phyloP scores from a whole-genome alignment of 306 rosid genomes.

The Corylus avellana region DNA sequence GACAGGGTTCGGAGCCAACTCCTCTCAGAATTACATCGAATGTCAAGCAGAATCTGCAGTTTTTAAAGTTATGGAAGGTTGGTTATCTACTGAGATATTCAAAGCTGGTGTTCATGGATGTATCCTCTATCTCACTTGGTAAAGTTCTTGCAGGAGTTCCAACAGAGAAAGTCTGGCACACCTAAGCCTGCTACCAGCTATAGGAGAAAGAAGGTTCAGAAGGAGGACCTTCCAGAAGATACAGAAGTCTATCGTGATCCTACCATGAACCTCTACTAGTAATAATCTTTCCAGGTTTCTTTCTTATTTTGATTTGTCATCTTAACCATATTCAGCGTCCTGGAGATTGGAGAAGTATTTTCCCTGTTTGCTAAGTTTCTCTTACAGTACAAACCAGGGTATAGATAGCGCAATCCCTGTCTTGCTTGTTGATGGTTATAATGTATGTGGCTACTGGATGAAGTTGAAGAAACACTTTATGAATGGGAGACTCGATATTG shows the following conservation, averaged over 20 bases:
- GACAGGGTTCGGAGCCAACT: conserved; percentile 51
- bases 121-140: conserved; percentile 19
- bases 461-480: conserved; percentile 84
- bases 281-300: conserved; percentile 39
- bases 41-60: conserved; percentile 83
- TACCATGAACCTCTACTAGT: conserved; percentile 73
- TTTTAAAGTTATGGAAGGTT: conserved; percentile 79
- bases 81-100: neutral
- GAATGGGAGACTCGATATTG: conserved; percentile 69
- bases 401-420: conserved; percentile 71
- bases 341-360: neutral
- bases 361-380: conserved; percentile 17
- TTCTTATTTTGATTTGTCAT: neutral
- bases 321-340: conserved; percentile 3
- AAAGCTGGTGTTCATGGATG: neutral
- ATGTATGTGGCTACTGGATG: conserved; percentile 91
- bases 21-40: conserved; percentile 88
- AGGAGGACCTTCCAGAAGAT: conserved; percentile 50
- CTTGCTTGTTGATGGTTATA: conserved; percentile 91
- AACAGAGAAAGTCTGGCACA: conserved; percentile 53
- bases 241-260: conserved; percentile 72
- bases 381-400: conserved; percentile 74
- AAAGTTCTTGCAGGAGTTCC: conserved; percentile 58
- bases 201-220: conserved; percentile 73
- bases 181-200: conserved; percentile 86